Conservation (phyloP, 305 asterid species). For the Fraxinus ornus region DNA sequence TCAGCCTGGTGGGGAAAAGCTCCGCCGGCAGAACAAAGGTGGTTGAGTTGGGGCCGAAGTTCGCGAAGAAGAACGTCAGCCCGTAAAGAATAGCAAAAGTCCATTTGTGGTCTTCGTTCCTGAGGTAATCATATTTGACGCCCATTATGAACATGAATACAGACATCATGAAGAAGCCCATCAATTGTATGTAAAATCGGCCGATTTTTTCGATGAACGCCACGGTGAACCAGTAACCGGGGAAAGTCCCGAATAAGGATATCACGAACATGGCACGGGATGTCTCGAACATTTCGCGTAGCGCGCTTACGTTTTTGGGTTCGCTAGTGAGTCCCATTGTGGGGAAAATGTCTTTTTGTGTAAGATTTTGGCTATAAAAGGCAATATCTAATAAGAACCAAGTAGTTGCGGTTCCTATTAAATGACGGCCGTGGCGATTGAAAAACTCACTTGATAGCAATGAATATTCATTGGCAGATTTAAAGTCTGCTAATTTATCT, state of each 20-base stretch:
- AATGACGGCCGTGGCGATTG: constrained; percentile 34
- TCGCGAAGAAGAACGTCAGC: constrained; percentile 30
- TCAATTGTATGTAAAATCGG: constrained; percentile 11
- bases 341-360: constrained; percentile 29
- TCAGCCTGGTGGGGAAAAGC: constrained; percentile 25
- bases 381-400: constrained; percentile 45
- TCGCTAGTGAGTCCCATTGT: constrained; percentile 23
- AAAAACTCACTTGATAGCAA: constrained; percentile 29
- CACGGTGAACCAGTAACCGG: constrained; percentile 29
- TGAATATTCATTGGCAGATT: constrained; percentile 6
- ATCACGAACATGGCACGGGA: constrained; percentile 9
- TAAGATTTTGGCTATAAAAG: constrained; percentile 29
- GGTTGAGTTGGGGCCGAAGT: constrained; percentile 29
- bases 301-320: constrained; percentile 17
- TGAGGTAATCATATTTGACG: constrained; percentile 9
- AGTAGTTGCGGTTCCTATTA: constrained; percentile 34
- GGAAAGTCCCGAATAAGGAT: constrained; percentile 27
- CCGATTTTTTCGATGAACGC: constrained; percentile 23
- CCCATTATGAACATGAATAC: constrained; percentile 27
- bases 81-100: constrained; percentile 15
- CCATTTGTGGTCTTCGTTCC: not conserved
- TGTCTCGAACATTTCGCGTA: constrained; percentile 21
- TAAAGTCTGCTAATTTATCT: not conserved
- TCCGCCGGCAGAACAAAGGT: constrained; percentile 29
- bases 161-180: constrained; percentile 25